Percentiles rank a stretch among this genome's conserved stretches.
Conservation (phyloP, 352 stramenopile species). For the Globisporangium radiosum region DNA sequence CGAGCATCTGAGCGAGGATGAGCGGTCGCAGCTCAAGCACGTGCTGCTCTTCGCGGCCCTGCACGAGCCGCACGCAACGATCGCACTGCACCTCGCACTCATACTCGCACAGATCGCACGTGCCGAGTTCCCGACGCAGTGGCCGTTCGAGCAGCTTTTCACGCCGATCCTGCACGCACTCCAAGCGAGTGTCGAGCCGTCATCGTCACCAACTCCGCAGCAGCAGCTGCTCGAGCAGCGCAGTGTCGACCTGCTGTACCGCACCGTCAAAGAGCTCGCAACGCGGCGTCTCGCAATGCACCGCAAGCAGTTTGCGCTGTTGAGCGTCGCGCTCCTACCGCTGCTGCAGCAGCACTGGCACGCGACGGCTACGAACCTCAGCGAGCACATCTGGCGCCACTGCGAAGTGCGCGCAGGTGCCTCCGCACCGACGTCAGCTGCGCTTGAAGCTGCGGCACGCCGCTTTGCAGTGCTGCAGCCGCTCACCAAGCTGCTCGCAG, state of each 20-base stretch:
- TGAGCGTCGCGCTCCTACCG: slow-evolving; percentile 63
- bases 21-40: slow-evolving; percentile 39
- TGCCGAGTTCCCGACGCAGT: slow-evolving; percentile 66
- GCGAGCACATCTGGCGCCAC: slow-evolving; percentile 25
- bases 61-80: slow-evolving; percentile 45
- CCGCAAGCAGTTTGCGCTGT: slow-evolving; percentile 70
- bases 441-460: slow-evolving; percentile 14
- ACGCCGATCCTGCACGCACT: slow-evolving; percentile 45
- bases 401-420: not conserved
- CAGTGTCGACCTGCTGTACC: slow-evolving; percentile 56
- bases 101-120: slow-evolving; percentile 63
- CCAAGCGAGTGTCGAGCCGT: slow-evolving; percentile 15
- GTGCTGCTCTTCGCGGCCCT: slow-evolving; percentile 60
- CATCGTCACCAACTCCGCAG: slow-evolving; percentile 5
- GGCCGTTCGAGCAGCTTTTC: slow-evolving; percentile 64
- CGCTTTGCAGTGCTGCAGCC: slow-evolving; percentile 24
- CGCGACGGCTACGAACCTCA: slow-evolving; percentile 20
- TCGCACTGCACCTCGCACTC: slow-evolving; percentile 60
- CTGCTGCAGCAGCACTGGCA: slow-evolving; percentile 59
- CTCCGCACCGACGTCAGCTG: slow-evolving; percentile 10
- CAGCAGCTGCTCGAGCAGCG: slow-evolving; percentile 26
- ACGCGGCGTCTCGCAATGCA: slow-evolving; percentile 72
- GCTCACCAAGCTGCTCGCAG: slow-evolving; percentile 61
- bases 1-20: slow-evolving; percentile 27
- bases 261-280: slow-evolving; percentile 74